Percentiles rank a stretch among this genome's conserved stretches.
phyloP scores from a whole-genome alignment of 2,329 filamentous ascomycete genomes.

The Aspergillus intermedius region DNA sequence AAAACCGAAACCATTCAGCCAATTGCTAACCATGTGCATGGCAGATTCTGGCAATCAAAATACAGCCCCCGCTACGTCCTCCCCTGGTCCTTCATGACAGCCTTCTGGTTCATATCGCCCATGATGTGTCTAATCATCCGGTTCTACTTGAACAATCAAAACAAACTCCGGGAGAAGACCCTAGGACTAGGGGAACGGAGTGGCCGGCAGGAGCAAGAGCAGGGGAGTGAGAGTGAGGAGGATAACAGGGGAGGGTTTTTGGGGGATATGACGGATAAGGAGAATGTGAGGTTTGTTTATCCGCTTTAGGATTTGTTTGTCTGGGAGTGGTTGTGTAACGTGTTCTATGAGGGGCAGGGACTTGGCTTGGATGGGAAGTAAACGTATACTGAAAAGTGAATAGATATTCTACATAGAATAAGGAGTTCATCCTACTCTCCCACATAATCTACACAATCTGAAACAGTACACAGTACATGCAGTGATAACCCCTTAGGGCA shows the following conservation, averaged over 20 bases:
- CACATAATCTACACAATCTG: too few relatives aligned
- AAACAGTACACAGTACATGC: too few relatives aligned
- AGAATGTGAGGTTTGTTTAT: constrained; percentile 6
- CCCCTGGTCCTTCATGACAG: constrained; percentile 7
- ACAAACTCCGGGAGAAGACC: not conserved
- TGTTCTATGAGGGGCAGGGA: too few relatives aligned
- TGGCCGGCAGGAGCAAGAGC: not conserved
- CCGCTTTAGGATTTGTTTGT: constrained; percentile 1
- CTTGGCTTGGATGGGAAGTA: too few relatives aligned
- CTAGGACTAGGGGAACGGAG: not conserved
- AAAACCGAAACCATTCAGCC: not conserved
- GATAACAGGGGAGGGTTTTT: not conserved
- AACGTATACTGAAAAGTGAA: too few relatives aligned
- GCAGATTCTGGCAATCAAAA: constrained; percentile 7
- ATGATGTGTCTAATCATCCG: constrained; percentile 7
- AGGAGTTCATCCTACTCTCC: too few relatives aligned
- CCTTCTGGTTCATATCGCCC: constrained; percentile 7
- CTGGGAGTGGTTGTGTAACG: too few relatives aligned
- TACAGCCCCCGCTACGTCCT: constrained; percentile 4
- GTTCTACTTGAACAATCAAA: constrained; percentile 5
- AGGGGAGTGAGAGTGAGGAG: not conserved
- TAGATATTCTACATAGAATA: too few relatives aligned
- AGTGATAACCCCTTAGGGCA: too few relatives aligned
- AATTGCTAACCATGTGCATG: too few relatives aligned
- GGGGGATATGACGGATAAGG: constrained; percentile 3